Evolutionary conservation across 2,329 filamentous ascomycete genomes (phyloP).

Genomic region (Mycocentrospora acerina): DNA sequence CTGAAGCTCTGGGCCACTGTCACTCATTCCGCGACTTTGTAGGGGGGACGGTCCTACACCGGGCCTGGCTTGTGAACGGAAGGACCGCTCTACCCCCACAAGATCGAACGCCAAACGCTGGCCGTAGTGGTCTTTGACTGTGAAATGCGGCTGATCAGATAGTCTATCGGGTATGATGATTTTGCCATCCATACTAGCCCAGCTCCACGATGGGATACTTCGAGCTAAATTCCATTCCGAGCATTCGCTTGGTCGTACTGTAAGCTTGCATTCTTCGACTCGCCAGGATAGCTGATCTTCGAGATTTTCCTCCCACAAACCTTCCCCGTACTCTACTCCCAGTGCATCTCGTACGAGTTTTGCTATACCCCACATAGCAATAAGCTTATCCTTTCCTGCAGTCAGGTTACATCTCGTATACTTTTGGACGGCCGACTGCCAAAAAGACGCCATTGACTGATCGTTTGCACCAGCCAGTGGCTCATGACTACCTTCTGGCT

Average conservation of each 20-base stretch:
- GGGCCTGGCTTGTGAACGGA: neutral
- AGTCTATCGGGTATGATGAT: constrained; percentile 17
- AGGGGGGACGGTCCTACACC: neutral
- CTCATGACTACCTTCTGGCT: constrained; percentile 3
- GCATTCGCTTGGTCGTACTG: constrained; percentile 12
- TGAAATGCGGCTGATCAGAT: constrained; percentile 10
- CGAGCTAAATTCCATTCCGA: constrained; percentile 2
- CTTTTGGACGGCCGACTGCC: constrained; percentile 22
- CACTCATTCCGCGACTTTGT: constrained; percentile 12
- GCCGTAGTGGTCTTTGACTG: constrained; percentile 16
- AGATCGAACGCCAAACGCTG: constrained; percentile 12
- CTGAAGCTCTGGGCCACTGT: constrained; percentile 10
- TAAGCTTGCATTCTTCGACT: constrained; percentile 12
- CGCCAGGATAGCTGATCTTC: constrained; percentile 31
- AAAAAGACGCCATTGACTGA: constrained; percentile 21
- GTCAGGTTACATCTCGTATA: constrained; percentile 28
- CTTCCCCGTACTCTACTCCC: constrained; percentile 18
- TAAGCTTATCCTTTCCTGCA: constrained; percentile 19
- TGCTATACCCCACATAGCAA: constrained; percentile 33
- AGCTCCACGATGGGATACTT: constrained; percentile 25
- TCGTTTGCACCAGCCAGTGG: constrained; percentile 19
- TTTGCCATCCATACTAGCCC: constrained; percentile 21
- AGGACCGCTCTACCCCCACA: constrained; percentile 6
- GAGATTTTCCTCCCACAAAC: constrained; percentile 24
- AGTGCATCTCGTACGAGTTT: constrained; percentile 26